A percentile compares a stretch with the other conserved stretches of the same genome.
These are phyloP conservation scores for Didymosphaeria variabile DNA, from an alignment of 2,329 filamentous ascomycete species.

Conservation along the genomic window DNA sequence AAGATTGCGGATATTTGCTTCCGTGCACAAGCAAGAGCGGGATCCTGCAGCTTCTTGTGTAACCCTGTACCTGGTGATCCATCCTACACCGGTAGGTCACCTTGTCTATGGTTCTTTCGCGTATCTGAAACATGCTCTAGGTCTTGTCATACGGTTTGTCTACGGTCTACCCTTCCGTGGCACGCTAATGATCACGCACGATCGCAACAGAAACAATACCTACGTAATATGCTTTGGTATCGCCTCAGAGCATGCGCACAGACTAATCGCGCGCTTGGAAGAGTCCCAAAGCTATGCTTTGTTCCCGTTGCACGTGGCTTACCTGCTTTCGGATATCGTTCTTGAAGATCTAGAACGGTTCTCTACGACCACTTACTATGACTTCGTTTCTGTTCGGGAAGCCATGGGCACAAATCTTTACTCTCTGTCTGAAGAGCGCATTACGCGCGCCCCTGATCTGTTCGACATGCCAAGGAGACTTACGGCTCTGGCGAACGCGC, in stretches of 20 bases:
- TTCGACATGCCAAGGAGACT: conserved; percentile 15
- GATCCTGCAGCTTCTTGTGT: background rate
- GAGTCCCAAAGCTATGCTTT: conserved; percentile 7
- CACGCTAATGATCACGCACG: conserved; percentile 3
- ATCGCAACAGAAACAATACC: background rate
- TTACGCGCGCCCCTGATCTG: conserved; percentile 2
- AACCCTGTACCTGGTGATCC: conserved; percentile 1
- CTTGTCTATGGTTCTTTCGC: no score
- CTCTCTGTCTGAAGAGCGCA: background rate
- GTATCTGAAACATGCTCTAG: background rate
- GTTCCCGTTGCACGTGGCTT: conserved; percentile 8
- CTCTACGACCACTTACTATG: conserved; percentile 3
- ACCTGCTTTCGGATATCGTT: conserved; percentile 12
- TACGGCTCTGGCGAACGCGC: conserved; percentile 16
- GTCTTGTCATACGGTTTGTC: conserved; percentile 1
- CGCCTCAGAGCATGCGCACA: background rate
- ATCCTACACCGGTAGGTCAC: background rate
- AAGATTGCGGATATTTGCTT: conserved; percentile 3
- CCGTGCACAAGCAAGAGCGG: background rate
- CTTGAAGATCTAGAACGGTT: conserved; percentile 9
- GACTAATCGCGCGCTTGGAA: background rate
- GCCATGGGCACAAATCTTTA: conserved; percentile 18
- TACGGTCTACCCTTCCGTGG: conserved; percentile 8
- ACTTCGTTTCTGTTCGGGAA: conserved; percentile 16
- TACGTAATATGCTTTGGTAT: conserved; percentile 7